A percentile compares a stretch with the other conserved stretches of the same genome.
These are phyloP conservation scores for Leccinum aurantiacum DNA, from an alignment of 768 basidiomycete genomes.

Conservation along the genomic window DNA sequence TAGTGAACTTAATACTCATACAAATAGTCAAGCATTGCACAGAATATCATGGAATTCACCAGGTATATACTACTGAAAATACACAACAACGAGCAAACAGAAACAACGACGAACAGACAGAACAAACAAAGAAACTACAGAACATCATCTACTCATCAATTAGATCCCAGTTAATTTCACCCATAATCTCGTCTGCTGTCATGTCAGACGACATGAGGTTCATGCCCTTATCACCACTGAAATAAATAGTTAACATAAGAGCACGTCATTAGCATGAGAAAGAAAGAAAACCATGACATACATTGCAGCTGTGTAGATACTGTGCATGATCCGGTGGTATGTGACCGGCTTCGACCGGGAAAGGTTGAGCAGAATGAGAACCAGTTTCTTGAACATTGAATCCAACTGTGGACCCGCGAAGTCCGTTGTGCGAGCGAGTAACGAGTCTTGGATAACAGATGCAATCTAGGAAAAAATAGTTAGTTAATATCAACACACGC, in stretches of 20 bases:
- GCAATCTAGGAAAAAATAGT: not conserved
- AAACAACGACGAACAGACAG: too few relatives aligned
- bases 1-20: too few relatives aligned
- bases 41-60: too few relatives aligned
- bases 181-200: not conserved
- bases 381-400: not conserved
- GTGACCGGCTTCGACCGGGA: not conserved
- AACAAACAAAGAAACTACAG: too few relatives aligned
- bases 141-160: not conserved
- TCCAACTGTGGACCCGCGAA: not conserved
- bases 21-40: too few relatives aligned
- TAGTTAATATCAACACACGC: not conserved
- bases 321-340: not conserved
- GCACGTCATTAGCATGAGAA: not conserved
- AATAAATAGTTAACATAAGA: not conserved
- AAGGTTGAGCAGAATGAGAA: not conserved
- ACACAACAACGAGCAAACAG: not conserved
- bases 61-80: not conserved
- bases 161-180: not conserved
- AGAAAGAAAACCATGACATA: not conserved
- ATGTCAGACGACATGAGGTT: not conserved
- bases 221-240: not conserved
- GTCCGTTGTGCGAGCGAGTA: not conserved
- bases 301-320: not conserved
- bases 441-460: not conserved